phyloP scores from a whole-genome alignment of 2,329 filamentous ascomycete species.

The Clonostachys rosea region DNA sequence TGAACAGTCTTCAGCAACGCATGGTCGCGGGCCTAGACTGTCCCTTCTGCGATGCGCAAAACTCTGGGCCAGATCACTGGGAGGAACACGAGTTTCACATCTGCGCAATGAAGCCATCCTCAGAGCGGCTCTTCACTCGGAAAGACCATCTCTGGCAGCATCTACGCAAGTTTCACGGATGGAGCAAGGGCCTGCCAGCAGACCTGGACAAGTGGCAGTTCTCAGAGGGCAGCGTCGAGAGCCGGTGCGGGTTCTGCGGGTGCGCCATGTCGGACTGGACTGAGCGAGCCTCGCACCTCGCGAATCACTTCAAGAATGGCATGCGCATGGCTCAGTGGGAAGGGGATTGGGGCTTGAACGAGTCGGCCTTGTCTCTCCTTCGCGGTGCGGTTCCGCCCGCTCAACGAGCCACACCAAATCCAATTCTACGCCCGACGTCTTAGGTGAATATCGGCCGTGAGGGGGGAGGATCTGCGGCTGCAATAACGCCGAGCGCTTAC shows the following conservation, averaged over 20 bases:
- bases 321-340: constrained; percentile 6
- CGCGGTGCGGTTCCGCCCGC: no score
- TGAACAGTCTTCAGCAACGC: constrained; percentile 13
- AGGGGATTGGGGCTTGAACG: constrained; percentile 8
- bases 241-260: constrained; percentile 21
- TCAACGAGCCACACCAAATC: no score
- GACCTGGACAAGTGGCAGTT: constrained; percentile 8
- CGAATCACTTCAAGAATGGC: constrained; percentile 18
- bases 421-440: no score
- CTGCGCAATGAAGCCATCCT: constrained; percentile 40
- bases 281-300: constrained; percentile 17
- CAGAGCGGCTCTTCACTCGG: constrained; percentile 34
- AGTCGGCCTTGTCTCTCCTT: no score
- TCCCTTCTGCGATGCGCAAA: constrained; percentile 27
- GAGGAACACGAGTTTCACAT: constrained; percentile 33
- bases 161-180: constrained; percentile 34
- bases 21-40: constrained; percentile 15
- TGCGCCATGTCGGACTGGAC: constrained; percentile 16
- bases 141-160: constrained; percentile 37
- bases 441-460: no score
- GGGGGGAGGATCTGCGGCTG: no score
- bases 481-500: no score
- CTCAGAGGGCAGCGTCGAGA: constrained; percentile 15
- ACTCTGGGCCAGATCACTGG: constrained; percentile 26
- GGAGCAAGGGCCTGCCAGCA: constrained; percentile 21